These are phyloP conservation scores for Capsella bursapastoris DNA, from an alignment of 345 rosid species.

Conservation along the genomic window DNA sequence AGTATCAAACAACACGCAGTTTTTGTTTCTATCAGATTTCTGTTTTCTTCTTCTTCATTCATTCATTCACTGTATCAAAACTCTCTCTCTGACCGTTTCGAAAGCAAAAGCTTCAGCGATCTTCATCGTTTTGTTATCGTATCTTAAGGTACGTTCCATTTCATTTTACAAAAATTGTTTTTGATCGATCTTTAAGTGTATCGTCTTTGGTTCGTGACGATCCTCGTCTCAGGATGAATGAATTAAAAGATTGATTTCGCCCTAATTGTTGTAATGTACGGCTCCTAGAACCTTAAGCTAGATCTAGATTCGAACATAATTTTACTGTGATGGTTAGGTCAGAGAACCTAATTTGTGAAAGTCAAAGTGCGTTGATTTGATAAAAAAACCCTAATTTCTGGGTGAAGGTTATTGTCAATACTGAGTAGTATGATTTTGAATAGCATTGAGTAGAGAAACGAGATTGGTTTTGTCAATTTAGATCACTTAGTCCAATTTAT, in stretches of 20 bases:
- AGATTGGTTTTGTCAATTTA: slow-evolving; percentile 57
- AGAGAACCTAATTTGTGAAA: background rate
- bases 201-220: background rate
- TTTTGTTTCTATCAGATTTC: background rate
- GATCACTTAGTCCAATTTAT: background rate
- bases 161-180: background rate
- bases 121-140: slow-evolving; percentile 4
- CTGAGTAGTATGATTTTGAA: background rate
- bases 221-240: background rate
- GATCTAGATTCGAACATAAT: slow-evolving; percentile 29
- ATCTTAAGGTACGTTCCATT: slow-evolving; percentile 16
- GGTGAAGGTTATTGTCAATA: background rate
- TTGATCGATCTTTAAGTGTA: background rate
- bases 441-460: background rate
- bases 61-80: background rate
- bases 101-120: slow-evolving; percentile 21
- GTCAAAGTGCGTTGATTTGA: background rate
- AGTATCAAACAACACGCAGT: slow-evolving; percentile 23
- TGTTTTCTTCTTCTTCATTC: background rate
- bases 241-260: background rate
- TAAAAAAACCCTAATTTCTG: background rate
- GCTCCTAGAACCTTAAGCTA: slow-evolving; percentile 17
- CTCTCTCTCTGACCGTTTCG: slow-evolving; percentile 16
- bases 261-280: background rate
- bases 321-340: background rate